Conservation (phyloP, 2,329 filamentous ascomycete species). For the Fusarium sp. region DNA sequence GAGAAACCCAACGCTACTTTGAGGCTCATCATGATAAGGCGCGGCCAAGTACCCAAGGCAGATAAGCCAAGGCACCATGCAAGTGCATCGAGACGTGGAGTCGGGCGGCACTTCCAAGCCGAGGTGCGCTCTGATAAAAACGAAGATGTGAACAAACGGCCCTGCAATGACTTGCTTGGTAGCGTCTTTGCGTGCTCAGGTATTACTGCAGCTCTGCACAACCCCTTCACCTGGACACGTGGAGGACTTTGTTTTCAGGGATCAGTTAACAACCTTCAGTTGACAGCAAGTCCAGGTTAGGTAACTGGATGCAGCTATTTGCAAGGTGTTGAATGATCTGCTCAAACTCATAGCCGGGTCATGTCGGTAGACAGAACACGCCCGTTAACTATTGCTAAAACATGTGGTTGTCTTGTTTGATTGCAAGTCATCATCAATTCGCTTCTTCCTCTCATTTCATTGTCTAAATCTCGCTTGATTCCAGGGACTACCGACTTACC, state of each 20-base stretch:
- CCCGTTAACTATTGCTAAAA: too few relatives aligned
- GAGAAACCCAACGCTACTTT: constrained; percentile 23
- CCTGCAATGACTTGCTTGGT: constrained; percentile 27
- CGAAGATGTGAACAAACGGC: constrained; percentile 14
- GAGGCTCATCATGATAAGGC: constrained; percentile 25
- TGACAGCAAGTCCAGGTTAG: constrained; percentile 21
- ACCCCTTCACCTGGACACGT: constrained; percentile 38
- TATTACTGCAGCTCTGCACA: constrained; percentile 32
- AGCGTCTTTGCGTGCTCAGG: constrained; percentile 27
- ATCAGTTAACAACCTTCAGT: constrained; percentile 22
- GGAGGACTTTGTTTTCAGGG: constrained; percentile 35
- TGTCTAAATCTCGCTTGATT: constrained; percentile 17
- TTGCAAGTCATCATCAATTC: not conserved
- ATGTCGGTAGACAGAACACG: not conserved
- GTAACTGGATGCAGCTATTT: not conserved
- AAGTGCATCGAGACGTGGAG: constrained; percentile 22
- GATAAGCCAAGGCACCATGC: constrained; percentile 28
- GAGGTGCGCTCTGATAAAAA: constrained; percentile 20
- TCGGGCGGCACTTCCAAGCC: constrained; percentile 40
- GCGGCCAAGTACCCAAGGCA: constrained; percentile 14
- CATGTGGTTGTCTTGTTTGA: not conserved
- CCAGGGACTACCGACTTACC: not conserved
- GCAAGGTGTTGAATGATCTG: not conserved
- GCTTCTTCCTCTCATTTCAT: not conserved
- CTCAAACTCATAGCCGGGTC: not conserved